A percentile compares a stretch with the other conserved stretches of the same genome.
Evolutionary conservation across 192 early-diverging fungal species (phyloP).

Genomic region (Backusella parvicylindrica): DNA sequence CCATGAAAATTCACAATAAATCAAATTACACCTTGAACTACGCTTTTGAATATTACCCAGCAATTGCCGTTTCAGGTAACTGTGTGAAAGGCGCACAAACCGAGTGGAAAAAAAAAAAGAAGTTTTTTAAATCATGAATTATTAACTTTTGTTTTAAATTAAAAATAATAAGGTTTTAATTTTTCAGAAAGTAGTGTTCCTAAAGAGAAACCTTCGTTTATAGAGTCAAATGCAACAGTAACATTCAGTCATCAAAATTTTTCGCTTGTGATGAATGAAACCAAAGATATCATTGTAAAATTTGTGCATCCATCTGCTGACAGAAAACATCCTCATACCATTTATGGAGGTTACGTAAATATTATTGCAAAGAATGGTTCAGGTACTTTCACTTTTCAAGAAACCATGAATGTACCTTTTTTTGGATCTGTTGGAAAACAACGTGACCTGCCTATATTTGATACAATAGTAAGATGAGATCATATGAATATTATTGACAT

Average conservation of each 20-base stretch:
- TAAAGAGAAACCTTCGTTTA: neutral
- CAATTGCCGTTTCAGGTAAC: slow-evolving; percentile 29
- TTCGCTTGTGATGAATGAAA: neutral
- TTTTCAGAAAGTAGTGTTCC: slow-evolving; percentile 22
- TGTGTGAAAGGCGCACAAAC: slow-evolving; percentile 34
- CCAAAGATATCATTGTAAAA: neutral
- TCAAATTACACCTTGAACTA: slow-evolving; percentile 30
- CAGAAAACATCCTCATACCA: neutral
- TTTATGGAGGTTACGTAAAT: slow-evolving; percentile 44
- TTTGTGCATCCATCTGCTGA: slow-evolving; percentile 13
- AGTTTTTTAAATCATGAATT: too few species aligned
- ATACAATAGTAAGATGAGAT: slow-evolving; percentile 16
- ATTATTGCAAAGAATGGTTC: slow-evolving; percentile 9
- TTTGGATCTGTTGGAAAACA: slow-evolving; percentile 38
- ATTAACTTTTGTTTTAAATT: too few species aligned
- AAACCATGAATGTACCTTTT: slow-evolving; percentile 37
- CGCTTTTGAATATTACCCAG: slow-evolving; percentile 22
- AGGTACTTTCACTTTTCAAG: neutral
- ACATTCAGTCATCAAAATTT: neutral
- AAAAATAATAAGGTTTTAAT: slow-evolving; percentile 7
- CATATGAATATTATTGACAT: neutral
- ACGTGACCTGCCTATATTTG: slow-evolving; percentile 39
- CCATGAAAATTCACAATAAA: slow-evolving; percentile 37
- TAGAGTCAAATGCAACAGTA: neutral
- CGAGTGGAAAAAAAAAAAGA: slow-evolving; percentile 23